Percentiles rank a stretch among this genome's conserved stretches.
These are phyloP conservation scores for Penicillium longicatenatum DNA, from an alignment of 495 filamentous ascomycete genomes.

Conservation along the genomic window DNA sequence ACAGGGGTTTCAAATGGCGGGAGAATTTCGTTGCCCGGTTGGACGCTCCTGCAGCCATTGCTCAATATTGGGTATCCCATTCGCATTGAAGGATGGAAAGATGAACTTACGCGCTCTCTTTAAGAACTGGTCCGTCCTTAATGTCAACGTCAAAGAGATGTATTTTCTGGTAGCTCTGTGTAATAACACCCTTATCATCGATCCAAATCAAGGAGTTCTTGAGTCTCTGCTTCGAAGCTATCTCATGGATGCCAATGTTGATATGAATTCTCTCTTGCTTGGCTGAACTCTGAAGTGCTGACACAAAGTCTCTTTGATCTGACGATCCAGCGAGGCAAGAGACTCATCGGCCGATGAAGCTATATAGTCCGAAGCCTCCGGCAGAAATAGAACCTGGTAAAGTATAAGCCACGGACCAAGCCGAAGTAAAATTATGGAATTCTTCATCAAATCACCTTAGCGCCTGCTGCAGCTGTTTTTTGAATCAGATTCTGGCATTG, in stretches of 20 bases:
- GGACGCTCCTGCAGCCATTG: conserved; percentile 49
- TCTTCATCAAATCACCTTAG: conserved; percentile 56
- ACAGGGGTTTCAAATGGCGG: conserved; percentile 72
- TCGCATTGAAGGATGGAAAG: background rate
- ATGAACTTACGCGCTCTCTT: conserved; percentile 57
- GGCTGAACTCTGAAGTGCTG: conserved; percentile 70
- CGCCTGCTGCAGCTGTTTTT: conserved; percentile 73
- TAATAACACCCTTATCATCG: conserved; percentile 60
- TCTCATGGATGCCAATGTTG: conserved; percentile 88
- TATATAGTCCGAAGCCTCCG: conserved; percentile 91
- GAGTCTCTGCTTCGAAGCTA: conserved; percentile 56
- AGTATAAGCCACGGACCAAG: conserved; percentile 8
- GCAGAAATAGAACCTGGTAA: conserved; percentile 79
- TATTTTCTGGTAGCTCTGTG: conserved; percentile 72
- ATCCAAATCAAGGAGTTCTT: conserved; percentile 74
- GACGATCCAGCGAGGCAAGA: conserved; percentile 64
- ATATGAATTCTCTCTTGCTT: conserved; percentile 62
- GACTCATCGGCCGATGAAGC: conserved; percentile 64
- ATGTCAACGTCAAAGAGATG: conserved; percentile 78
- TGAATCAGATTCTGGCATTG: conserved; percentile 72
- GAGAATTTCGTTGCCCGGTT: conserved; percentile 58
- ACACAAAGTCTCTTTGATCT: conserved; percentile 62
- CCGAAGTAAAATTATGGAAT: background rate
- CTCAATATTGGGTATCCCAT: background rate
- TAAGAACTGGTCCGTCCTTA: conserved; percentile 59